Conservation (phyloP, 306 rosid species). For the Lithocarpus polystachyus region DNA sequence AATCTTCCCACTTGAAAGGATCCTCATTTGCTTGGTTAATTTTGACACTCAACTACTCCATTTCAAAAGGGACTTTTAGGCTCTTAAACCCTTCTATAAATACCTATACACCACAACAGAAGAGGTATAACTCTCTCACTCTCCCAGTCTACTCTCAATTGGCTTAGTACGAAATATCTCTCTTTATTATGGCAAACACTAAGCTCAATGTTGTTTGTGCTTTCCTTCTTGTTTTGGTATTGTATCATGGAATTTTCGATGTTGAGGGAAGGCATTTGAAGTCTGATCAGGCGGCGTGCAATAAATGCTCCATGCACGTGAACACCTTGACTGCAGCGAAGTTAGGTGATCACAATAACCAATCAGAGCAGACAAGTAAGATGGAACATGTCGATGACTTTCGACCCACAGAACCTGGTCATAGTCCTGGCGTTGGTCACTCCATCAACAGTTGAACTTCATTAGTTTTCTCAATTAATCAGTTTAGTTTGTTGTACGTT, state of each 20-base stretch:
- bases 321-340: not conserved
- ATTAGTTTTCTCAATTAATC: not conserved
- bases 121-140: too few relatives aligned
- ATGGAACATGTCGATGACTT: slow-evolving; percentile 27
- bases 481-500: not conserved
- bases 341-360: not conserved
- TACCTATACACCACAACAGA: too few relatives aligned
- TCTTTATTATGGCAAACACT: slow-evolving; percentile 34
- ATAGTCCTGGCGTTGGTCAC: slow-evolving; percentile 56
- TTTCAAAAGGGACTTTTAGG: too few relatives aligned
- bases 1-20: too few relatives aligned
- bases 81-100: too few relatives aligned
- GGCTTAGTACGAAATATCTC: not conserved
- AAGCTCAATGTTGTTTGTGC: slow-evolving; percentile 16
- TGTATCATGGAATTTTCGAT: slow-evolving; percentile 26
- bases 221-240: slow-evolving; percentile 36
- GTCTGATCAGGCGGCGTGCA: slow-evolving; percentile 6
- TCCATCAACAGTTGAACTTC: slow-evolving; percentile 29
- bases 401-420: slow-evolving; percentile 52
- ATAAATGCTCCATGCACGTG: slow-evolving; percentile 18
- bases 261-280: slow-evolving; percentile 51
- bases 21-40: too few relatives aligned
- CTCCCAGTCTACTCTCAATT: not conserved
- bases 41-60: too few relatives aligned
- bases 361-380: slow-evolving; percentile 18